Evolutionary conservation across 495 filamentous ascomycete genomes (phyloP).

Genomic region (Hypoxylon intermedium): DNA sequence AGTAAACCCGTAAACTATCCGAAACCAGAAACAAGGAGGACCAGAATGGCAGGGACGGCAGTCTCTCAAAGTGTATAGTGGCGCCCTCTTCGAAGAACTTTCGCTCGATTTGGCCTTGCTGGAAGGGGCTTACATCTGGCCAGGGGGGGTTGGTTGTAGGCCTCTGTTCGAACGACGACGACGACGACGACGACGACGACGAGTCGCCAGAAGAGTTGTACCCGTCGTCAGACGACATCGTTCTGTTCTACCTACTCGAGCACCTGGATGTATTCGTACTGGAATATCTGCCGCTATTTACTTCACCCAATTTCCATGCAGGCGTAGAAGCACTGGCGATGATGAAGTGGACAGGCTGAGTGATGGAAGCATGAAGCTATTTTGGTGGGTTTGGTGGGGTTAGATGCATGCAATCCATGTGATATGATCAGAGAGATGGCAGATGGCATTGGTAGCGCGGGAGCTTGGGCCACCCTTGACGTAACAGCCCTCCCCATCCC

Average conservation of each 20-base stretch:
- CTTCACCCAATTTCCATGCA: too few species aligned
- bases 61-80: slow-evolving; percentile 36
- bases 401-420: too few species aligned
- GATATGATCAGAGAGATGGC: too few species aligned
- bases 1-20: too few species aligned
- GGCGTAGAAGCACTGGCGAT: too few species aligned
- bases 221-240: slow-evolving; percentile 22
- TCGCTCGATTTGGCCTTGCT: slow-evolving; percentile 27
- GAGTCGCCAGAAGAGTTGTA: background rate
- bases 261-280: too few species aligned
- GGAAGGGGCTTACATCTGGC: slow-evolving; percentile 4
- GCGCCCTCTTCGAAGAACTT: slow-evolving; percentile 31
- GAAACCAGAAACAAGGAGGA: background rate
- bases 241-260: too few species aligned
- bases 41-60: slow-evolving; percentile 26
- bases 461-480: slow-evolving; percentile 32
- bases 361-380: too few species aligned
- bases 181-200: too few species aligned
- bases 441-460: background rate
- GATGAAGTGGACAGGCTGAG: too few species aligned
- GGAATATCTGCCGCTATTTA: too few species aligned
- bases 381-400: background rate
- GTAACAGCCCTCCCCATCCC: background rate
- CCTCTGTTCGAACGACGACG: background rate
- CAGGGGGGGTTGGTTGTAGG: slow-evolving; percentile 29